These are phyloP conservation scores for Alternaria viburni DNA, from an alignment of 2,329 filamentous ascomycete species.

Conservation along the genomic window DNA sequence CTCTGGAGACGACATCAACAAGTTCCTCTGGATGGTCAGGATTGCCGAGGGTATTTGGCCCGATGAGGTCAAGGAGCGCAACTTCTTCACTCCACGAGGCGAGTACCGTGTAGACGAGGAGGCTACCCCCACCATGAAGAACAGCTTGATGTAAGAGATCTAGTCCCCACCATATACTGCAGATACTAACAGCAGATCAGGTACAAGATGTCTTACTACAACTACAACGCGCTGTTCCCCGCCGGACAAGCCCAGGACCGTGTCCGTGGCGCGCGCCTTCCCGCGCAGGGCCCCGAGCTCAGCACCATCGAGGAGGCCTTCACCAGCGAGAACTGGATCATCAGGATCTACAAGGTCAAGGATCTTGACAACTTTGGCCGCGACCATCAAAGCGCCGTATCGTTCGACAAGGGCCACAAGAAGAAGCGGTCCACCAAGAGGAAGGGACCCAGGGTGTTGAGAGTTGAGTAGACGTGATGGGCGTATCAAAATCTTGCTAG, in stretches of 20 bases:
- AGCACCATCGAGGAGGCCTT: constrained; percentile 95
- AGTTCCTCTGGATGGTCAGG: constrained; percentile 99
- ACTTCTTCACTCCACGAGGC: constrained; percentile 91
- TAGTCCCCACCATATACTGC: not conserved
- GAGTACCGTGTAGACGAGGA: constrained; percentile 95
- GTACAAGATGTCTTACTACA: constrained; percentile 99
- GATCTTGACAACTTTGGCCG: constrained; percentile 95
- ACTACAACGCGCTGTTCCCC: constrained; percentile 91
- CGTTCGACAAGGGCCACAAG: constrained; percentile 81
- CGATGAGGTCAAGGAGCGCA: constrained; percentile 96
- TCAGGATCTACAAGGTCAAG: constrained; percentile 99
- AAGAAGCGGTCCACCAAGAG: constrained; percentile 79
- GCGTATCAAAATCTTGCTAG: constrained; percentile 17
- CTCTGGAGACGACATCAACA: constrained; percentile 99
- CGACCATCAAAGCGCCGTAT: constrained; percentile 73
- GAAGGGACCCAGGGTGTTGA: constrained; percentile 72
- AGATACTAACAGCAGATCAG: constrained; percentile 56
- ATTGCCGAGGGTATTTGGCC: constrained; percentile 99
- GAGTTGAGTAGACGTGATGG: constrained; percentile 67
- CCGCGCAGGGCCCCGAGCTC: constrained; percentile 83
- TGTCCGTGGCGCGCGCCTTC: constrained; percentile 80
- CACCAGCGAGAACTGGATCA: constrained; percentile 99
- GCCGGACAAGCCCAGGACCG: constrained; percentile 88
- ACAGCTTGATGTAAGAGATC: constrained; percentile 89
- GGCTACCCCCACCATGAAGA: constrained; percentile 96